phyloP scores from a whole-genome alignment of 345 rosid species.

The Eucalyptus polyanthemos region DNA sequence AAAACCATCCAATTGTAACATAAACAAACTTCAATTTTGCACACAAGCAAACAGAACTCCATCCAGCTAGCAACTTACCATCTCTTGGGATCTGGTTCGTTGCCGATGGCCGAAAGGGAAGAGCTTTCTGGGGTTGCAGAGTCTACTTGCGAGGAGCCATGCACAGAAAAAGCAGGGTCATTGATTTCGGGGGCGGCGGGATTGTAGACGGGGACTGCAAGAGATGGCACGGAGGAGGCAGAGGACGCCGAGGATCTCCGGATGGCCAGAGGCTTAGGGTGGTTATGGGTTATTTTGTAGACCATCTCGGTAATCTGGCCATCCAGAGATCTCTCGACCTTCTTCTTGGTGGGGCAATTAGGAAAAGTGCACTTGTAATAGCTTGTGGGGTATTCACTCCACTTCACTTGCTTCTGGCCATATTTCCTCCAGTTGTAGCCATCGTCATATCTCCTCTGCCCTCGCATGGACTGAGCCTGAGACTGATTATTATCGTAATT shows the following conservation, averaged over 20 bases:
- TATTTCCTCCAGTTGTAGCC: slow-evolving; percentile 98
- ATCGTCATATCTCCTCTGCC: slow-evolving; percentile 17
- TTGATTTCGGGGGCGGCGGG: slow-evolving; percentile 3
- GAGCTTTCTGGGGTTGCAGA: slow-evolving; percentile 64
- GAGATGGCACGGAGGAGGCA: neutral
- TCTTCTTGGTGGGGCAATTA: slow-evolving; percentile 72
- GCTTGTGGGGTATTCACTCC: too few species aligned
- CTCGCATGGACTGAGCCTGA: neutral
- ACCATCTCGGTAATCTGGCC: slow-evolving; percentile 83
- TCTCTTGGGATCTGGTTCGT: slow-evolving; percentile 74
- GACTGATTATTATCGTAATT: slow-evolving; percentile 14
- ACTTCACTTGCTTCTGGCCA: slow-evolving; percentile 53
- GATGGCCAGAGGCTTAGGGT: slow-evolving; percentile 67
- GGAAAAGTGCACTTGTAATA: too few species aligned
- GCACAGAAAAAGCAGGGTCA: slow-evolving; percentile 30
- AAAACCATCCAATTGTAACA: neutral
- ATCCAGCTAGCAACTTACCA: slow-evolving; percentile 21
- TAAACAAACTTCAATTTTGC: neutral
- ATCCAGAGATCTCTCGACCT: slow-evolving; percentile 68
- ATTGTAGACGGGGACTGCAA: neutral
- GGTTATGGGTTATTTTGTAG: slow-evolving; percentile 79
- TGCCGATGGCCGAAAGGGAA: slow-evolving; percentile 46
- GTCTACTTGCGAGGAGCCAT: slow-evolving; percentile 21
- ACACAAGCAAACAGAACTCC: neutral
- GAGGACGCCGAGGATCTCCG: slow-evolving; percentile 39